Conservation (phyloP, 306 rosid genomes). For the Hippophae tibetana region DNA sequence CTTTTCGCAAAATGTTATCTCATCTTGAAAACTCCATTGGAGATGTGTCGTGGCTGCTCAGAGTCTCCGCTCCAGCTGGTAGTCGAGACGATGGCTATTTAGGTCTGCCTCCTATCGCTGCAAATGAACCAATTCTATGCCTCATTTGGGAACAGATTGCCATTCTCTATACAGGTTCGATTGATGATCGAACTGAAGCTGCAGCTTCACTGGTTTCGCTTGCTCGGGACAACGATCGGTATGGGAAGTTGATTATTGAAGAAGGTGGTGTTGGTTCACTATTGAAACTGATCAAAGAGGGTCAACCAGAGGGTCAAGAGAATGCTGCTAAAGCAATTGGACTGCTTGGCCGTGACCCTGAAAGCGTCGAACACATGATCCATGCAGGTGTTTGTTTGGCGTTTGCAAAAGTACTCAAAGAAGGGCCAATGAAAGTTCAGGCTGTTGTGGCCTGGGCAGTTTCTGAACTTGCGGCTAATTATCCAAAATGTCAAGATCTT, state of each 20-base stretch:
- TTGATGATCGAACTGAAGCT: conserved; percentile 66
- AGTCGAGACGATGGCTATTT: conserved; percentile 43
- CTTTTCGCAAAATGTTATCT: conserved; percentile 55
- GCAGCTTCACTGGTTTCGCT: conserved; percentile 71
- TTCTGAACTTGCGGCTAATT: conserved; percentile 55
- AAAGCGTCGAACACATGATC: conserved; percentile 62
- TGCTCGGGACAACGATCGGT: conserved; percentile 51
- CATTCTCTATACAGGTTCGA: conserved; percentile 38
- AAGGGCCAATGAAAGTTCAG: conserved; percentile 80
- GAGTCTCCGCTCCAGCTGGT: conserved; percentile 71
- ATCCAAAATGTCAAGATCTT: conserved; percentile 75
- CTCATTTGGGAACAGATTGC: conserved; percentile 91
- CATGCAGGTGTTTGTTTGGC: conserved; percentile 57
- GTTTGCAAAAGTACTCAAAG: conserved; percentile 62
- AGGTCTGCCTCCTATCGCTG: conserved; percentile 80
- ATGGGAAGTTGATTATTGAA: conserved; percentile 67
- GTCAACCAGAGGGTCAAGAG: conserved; percentile 67
- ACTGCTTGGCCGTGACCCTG: conserved; percentile 58
- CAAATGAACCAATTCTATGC: conserved; percentile 74
- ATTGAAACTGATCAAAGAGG: conserved; percentile 63
- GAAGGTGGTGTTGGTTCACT: conserved; percentile 76
- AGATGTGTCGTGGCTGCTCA: conserved; percentile 82
- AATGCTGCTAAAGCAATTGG: conserved; percentile 64
- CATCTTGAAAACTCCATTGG: conserved; percentile 75
- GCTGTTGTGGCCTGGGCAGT: conserved; percentile 66